phyloP scores from a whole-genome alignment of 1,284 basidiomycete species.

The Porodaedalea pini region DNA sequence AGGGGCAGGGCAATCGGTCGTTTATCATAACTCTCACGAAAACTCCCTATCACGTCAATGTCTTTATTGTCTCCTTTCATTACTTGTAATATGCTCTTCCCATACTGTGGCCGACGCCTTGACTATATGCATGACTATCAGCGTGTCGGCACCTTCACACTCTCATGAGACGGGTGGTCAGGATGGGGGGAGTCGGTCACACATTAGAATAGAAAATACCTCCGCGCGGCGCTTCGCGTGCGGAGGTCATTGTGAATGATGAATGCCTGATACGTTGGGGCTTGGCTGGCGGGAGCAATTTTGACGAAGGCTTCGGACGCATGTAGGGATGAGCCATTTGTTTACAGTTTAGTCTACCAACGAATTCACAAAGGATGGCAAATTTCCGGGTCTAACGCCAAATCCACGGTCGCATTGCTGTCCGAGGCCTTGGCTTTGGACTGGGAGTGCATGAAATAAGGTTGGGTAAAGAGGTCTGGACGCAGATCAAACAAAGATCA shows the following conservation, averaged over 20 bases:
- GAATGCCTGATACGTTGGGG: background rate
- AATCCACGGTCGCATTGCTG: background rate
- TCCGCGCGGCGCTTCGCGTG: conserved; percentile 4
- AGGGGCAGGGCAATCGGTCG: conserved; percentile 10
- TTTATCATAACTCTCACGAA: conserved; percentile 11
- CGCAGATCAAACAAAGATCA: background rate
- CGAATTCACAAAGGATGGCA: background rate
- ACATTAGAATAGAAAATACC: conserved; percentile 11
- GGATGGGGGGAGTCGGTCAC: background rate
- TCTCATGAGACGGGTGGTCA: conserved; percentile 9
- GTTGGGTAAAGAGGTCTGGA: background rate
- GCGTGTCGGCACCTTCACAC: conserved; percentile 10
- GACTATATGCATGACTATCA: background rate
- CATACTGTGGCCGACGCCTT: too few relatives aligned
- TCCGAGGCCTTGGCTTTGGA: background rate
- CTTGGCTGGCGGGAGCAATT: background rate
- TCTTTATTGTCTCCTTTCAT: conserved; percentile 18
- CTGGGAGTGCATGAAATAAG: background rate
- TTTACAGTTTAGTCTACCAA: too few relatives aligned
- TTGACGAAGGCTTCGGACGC: background rate
- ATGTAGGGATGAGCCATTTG: background rate
- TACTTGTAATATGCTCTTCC: background rate
- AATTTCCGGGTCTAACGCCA: background rate
- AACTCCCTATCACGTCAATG: conserved; percentile 2
- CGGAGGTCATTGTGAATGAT: background rate